Evolutionary conservation across 768 basidiomycete genomes (phyloP).

Genomic region (Collybiopsis luxurians): DNA sequence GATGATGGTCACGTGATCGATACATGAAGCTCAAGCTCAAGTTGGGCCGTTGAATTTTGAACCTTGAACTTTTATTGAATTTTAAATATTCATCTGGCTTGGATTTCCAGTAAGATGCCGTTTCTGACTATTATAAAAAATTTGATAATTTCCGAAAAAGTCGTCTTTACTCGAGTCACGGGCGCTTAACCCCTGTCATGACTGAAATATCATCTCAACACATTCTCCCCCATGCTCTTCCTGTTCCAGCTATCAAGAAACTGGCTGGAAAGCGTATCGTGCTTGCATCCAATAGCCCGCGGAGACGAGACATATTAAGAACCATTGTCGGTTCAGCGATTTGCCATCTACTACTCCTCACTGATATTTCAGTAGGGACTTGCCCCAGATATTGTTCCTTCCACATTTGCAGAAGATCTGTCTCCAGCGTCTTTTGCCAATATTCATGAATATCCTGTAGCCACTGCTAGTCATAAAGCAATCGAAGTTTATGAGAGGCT

Average conservation of each 20-base stretch:
- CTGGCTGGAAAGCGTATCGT: constrained; percentile 76
- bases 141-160: too few relatives aligned
- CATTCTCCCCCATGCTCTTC: constrained; percentile 64
- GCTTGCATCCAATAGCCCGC: constrained; percentile 83
- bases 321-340: constrained; percentile 56
- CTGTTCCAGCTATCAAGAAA: constrained; percentile 59
- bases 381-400: constrained; percentile 68
- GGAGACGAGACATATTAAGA: constrained; percentile 79
- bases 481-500: constrained; percentile 86
- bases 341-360: not conserved
- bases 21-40: too few relatives aligned
- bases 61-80: too few relatives aligned
- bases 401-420: constrained; percentile 80
- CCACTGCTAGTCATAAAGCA: constrained; percentile 77
- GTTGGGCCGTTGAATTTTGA: too few relatives aligned
- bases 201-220: constrained; percentile 25
- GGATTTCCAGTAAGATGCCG: too few relatives aligned
- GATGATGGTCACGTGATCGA: too few relatives aligned
- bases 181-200: not conserved
- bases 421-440: constrained; percentile 64
- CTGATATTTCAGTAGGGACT: constrained; percentile 27
- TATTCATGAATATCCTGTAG: constrained; percentile 70
- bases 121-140: too few relatives aligned
- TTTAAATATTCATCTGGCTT: too few relatives aligned
- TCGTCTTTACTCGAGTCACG: too few relatives aligned